Evolutionary conservation across 495 filamentous ascomycete genomes (phyloP), one percentile per base, ranked within the genome.

Genomic region (Neurospora sp.): DNA sequence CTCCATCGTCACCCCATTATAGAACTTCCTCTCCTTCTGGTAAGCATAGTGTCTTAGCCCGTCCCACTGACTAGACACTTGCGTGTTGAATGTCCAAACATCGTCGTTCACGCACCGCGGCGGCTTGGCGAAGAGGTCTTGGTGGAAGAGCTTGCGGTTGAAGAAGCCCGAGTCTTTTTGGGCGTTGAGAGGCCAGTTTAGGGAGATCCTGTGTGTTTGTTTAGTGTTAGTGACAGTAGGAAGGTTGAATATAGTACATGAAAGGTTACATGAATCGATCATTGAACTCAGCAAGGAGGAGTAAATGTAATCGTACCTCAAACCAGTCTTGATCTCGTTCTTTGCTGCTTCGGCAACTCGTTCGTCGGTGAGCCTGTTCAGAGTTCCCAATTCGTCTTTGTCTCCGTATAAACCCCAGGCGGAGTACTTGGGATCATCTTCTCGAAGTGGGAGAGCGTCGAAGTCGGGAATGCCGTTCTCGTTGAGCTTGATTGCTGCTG

Each of bases 11-110:
- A 88, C 84, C 6, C 89, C 90, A 54, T 91, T 91, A 76, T 90
- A 92, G 75, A 89, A 93, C 31, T 76, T 75, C 69, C 81, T 76
- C 40, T 85, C 84, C 41, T 86, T 82, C 73, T 89, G 87, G 74
- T 90, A 89, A 44, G 78, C 86, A 54, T 79, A 85, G 76, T 86
- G 84, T 14, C 84, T 80, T 39, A 85, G 71, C 14, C 83, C 83
- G 70, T 86, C 84, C 83, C 83, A 85, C 73, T 85, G 82, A 69
- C 78, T 80, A 5, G 78, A 78, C 18, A 81, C 78, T 82, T 91
- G 89, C 14, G 89, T 85, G 78, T 92, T 91, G 76, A 92, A 88
- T 14, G 82, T 84, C 83, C 88, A 84, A 27, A 87, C 77, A 78
- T 90, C 88, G 76, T 90, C 89, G 72, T 90, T 90, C 40, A 89